Evolutionary conservation across 2,329 filamentous ascomycete species (phyloP).

Genomic region (Colletotrichum sp.): DNA sequence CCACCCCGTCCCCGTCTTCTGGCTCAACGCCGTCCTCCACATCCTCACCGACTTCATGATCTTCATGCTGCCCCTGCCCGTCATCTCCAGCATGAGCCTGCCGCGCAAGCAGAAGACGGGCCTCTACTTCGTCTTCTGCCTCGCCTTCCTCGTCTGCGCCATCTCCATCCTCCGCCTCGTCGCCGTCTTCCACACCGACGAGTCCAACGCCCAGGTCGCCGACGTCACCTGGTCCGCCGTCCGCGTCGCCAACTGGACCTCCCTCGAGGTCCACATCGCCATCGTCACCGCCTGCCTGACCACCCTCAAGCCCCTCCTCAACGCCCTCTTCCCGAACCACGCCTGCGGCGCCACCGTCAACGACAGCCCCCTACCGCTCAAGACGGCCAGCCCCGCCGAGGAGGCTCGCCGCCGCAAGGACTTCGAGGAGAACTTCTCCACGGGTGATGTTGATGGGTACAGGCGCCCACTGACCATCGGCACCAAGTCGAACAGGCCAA

Average conservation of each 20-base stretch:
- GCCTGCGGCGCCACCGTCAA: neutral
- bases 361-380: neutral
- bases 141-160: slow-evolving; percentile 44
- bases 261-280: slow-evolving; percentile 38
- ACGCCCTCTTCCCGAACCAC: slow-evolving; percentile 34
- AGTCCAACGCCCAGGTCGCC: neutral
- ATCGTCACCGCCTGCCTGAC: slow-evolving; percentile 41
- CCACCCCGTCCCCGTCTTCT: slow-evolving; percentile 25
- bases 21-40: slow-evolving; percentile 26
- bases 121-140: slow-evolving; percentile 40
- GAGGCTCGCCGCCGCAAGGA: neutral
- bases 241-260: slow-evolving; percentile 37
- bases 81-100: slow-evolving; percentile 48
- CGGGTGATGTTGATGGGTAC: neutral
- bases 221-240: slow-evolving; percentile 33
- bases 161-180: slow-evolving; percentile 36
- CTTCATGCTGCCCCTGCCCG: slow-evolving; percentile 41
- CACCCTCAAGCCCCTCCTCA: slow-evolving; percentile 41
- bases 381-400: neutral
- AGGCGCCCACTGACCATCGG: slow-evolving; percentile 24
- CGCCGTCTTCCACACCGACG: slow-evolving; percentile 26
- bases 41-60: slow-evolving; percentile 29
- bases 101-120: slow-evolving; percentile 45
- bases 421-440: slow-evolving; percentile 16
- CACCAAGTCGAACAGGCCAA: slow-evolving; percentile 11